Evolutionary conservation across 805 yeast genomes (phyloP), one percentile per base, ranked within the genome.

Genomic region (Torulaspora quercuum): DNA sequence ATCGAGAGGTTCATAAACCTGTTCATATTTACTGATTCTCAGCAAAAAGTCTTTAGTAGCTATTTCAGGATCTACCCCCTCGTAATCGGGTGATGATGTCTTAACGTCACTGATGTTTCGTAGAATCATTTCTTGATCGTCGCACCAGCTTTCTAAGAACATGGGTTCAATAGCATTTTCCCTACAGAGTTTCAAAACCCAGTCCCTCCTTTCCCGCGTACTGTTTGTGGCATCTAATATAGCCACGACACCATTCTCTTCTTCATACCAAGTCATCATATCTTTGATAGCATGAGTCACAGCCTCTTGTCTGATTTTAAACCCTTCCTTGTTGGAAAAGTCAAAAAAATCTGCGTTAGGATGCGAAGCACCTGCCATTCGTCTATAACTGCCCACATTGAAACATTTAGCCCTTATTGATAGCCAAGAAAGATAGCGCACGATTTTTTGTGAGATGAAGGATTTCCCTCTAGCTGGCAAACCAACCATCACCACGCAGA

Each of bases 151-250:
- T 58, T 92, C 98, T 44, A 92, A 74, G 57, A 90, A 92, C 71
- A 92, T 77, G 1, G 97, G 94, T 59, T 86, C 90, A 40, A 92
- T 80, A 27, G 71, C 71, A 53, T 82, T 73, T 43, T 73, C 73
- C 23, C 82, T 65, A 48, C 83, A 76, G 37, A 82, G 67, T 47
- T 72, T 60, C 44, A 80, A 65, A 35, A 90, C 74, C 68, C 73
- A 67, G 16, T 69, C 68, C 49, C 98, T 72, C 52, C 95, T 74
- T 29, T 70, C 76, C 41, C 72, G 67, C 3, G 96, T 88, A 23
- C 88, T 80, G 61, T 90, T 89, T 2, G 96, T 87, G 16, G 96
- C 97, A 63, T 92, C 98, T 40, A 90, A 69, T 5, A 92, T 85
- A 0, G 95, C 97, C 28, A 92, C 97, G 16, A 81, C 82, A 10